A percentile compares a stretch with the other conserved stretches of the same genome.
Evolutionary conservation across 2,329 filamentous ascomycete species (phyloP).

Genomic region (Trichoderma sp.): DNA sequence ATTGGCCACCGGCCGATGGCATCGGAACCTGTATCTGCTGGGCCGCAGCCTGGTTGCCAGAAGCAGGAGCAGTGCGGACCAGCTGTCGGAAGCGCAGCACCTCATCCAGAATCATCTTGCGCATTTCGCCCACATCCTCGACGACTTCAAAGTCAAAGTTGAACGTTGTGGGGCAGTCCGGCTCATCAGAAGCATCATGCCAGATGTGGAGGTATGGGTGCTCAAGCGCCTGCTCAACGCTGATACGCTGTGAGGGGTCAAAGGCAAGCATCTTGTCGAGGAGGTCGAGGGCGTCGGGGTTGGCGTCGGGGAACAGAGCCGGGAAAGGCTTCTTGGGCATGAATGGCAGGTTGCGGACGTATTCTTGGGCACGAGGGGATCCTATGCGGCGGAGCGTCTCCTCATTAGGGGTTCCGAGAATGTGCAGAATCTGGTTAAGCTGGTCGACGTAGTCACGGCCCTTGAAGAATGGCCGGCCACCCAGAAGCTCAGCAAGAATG

Average conservation of each 20-base stretch:
- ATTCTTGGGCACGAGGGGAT: conserved; percentile 93
- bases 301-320: conserved; percentile 86
- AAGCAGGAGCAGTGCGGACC: conserved; percentile 52
- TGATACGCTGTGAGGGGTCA: conserved; percentile 89
- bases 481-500: conserved; percentile 92
- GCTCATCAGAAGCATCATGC: conserved; percentile 97
- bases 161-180: conserved; percentile 87
- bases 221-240: conserved; percentile 91
- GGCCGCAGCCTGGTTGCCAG: conserved; percentile 33
- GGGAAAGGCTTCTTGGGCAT: conserved; percentile 94
- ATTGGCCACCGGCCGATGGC: conserved; percentile 50
- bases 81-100: conserved; percentile 77
- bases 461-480: conserved; percentile 98
- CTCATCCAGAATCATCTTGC: conserved; percentile 95
- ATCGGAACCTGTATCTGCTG: conserved; percentile 51
- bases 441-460: conserved; percentile 99
- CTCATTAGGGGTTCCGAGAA: conserved; percentile 93
- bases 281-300: conserved; percentile 91
- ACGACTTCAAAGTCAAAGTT: conserved; percentile 99
- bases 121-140: conserved; percentile 92
- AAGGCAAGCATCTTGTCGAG: conserved; percentile 97
- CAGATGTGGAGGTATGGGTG: conserved; percentile 96
- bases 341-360: conserved; percentile 91
- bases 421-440: conserved; percentile 98
- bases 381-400: conserved; percentile 92